These are phyloP conservation scores for Persicaria maculosa DNA, from an alignment of 148 eudicot species.

Conservation along the genomic window DNA sequence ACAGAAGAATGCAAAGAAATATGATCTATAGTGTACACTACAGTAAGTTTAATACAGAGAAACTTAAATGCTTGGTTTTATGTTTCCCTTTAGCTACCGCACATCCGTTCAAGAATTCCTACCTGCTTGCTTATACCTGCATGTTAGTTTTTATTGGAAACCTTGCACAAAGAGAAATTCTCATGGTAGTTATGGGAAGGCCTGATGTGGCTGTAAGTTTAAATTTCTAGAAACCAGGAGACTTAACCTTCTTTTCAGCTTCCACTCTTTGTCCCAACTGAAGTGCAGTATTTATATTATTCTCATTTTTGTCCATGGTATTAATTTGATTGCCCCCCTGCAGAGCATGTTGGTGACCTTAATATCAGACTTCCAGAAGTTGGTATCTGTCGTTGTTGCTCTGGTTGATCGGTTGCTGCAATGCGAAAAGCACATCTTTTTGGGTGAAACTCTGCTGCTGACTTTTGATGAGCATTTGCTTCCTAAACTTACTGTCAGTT, in stretches of 20 bases:
- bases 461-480: slow-evolving; percentile 62
- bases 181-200: not conserved
- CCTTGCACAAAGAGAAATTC: not conserved
- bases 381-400: slow-evolving; percentile 66
- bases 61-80: not conserved
- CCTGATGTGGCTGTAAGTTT: not conserved
- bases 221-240: not conserved
- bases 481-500: slow-evolving; percentile 58
- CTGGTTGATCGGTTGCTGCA: slow-evolving; percentile 63
- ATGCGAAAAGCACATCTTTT: slow-evolving; percentile 66
- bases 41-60: not conserved
- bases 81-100: not conserved
- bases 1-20: not conserved
- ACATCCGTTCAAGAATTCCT: not conserved
- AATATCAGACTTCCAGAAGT: slow-evolving; percentile 51
- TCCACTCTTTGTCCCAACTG: not conserved
- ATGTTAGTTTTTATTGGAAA: not conserved
- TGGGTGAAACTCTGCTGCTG: slow-evolving; percentile 84
- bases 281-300: not conserved
- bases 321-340: slow-evolving; percentile 16
- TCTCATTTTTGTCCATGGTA: not conserved
- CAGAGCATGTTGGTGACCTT: slow-evolving; percentile 73
- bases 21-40: not conserved
- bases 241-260: not conserved
- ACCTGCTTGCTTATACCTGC: slow-evolving; percentile 6